Evolutionary conservation across 306 rosid species (phyloP), one percentile per base, ranked within the genome.

Genomic region (Quercus ilex): DNA sequence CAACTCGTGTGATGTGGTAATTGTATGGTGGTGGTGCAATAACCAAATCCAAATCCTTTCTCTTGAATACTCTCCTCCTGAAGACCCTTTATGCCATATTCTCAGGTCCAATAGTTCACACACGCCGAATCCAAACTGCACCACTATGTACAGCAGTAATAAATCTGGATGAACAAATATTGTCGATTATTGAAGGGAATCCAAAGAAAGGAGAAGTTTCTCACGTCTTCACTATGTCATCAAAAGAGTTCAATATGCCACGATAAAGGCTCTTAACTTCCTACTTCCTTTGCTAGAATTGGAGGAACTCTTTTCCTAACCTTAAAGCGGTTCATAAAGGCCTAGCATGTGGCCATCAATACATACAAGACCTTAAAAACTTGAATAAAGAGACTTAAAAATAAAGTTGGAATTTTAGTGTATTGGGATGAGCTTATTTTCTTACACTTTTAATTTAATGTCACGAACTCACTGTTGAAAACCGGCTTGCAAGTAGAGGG

Each of bases 331-430:
- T 81, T 95, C 97, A 59, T 88, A 86, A 71, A 92, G 95, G 69
- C 97, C 99, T 77, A 95, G 71, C 26, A 88, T 76, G 76, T 95
- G 98, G 77, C 96, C 94, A 76, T 92, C 97, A 49, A 84, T 77
- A 80, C 95, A 89, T 73, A 69, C 53, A 60, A 68, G 41, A 53
- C 65, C 73, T 41, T 33, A 64, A 64, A 58, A 49, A 4, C 4
- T 52, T 73, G 25, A 12, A 11, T 15, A 78, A 21, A 11, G 35
- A 76, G 26, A 20, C 51, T 38, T 51, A 78, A 46, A 69, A 4
- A 6, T 38, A 38, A 38, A 38, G 43, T 6, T 38, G 3, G 60
- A 20, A 5, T 31, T 46, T 6, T 38, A 38, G 43, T 38, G 43
- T 1, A 10, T 6, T 38, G 43, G 43, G 10, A 38, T 6, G 2